phyloP scores from a whole-genome alignment of 495 filamentous ascomycete genomes.

The Trichocladium uniseriatum region DNA sequence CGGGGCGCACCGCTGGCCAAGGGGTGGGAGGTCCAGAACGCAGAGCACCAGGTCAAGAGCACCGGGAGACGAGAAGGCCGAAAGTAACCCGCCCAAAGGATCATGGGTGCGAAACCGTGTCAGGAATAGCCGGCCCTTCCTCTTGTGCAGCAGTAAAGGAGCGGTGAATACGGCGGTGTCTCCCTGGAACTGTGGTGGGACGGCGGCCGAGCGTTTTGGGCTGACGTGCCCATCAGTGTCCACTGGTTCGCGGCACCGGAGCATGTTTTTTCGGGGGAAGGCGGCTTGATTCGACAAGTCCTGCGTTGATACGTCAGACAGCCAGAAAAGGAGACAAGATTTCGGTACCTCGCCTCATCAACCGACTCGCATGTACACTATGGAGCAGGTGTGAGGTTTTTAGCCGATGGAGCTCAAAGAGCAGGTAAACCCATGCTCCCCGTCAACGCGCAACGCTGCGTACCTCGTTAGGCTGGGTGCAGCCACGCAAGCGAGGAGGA shows the following conservation, averaged over 20 bases:
- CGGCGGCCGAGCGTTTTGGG: too few species aligned
- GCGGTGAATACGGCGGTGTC: constrained; percentile 11
- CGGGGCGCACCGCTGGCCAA: constrained; percentile 11
- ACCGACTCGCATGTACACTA: too few species aligned
- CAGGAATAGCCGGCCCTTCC: constrained; percentile 1
- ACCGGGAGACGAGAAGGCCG: constrained; percentile 7
- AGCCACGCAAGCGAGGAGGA: too few species aligned
- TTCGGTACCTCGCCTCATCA: background rate
- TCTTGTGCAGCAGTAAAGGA: constrained; percentile 9
- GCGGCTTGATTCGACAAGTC: background rate
- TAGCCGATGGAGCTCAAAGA: background rate
- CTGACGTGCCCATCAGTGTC: background rate
- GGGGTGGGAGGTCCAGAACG: background rate
- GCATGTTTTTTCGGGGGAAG: background rate
- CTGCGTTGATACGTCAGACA: background rate
- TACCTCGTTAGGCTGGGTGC: too few species aligned
- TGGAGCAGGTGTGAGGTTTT: background rate
- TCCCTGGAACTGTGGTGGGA: background rate
- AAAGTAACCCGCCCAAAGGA: constrained; percentile 14
- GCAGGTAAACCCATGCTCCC: background rate
- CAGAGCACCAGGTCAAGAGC: constrained; percentile 1
- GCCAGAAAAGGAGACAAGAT: background rate
- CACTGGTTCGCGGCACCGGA: background rate
- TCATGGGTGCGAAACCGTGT: constrained; percentile 6
- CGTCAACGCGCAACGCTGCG: too few species aligned